These are phyloP conservation scores for Penicillium egyptiacum DNA, from an alignment of 495 filamentous ascomycete genomes.

Conservation along the genomic window DNA sequence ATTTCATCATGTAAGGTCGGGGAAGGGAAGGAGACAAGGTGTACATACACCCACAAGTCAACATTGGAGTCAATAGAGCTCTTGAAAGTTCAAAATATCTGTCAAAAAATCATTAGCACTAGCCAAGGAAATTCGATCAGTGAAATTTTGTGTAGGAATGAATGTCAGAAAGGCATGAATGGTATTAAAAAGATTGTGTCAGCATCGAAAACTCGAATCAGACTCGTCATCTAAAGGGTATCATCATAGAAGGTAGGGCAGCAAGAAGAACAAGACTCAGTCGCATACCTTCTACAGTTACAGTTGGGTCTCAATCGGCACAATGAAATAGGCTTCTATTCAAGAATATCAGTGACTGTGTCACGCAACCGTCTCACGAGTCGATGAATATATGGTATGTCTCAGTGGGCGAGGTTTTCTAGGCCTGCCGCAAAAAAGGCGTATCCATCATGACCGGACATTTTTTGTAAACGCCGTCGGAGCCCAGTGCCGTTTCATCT, in stretches of 20 bases:
- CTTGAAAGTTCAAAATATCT: constrained; percentile 7
- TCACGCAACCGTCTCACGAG: constrained; percentile 22
- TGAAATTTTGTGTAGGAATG: constrained; percentile 10
- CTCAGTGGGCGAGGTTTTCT: constrained; percentile 99
- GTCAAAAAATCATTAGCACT: constrained; percentile 28
- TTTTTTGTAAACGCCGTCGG: constrained; percentile 65
- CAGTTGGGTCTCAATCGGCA: constrained; percentile 7
- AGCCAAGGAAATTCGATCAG: constrained; percentile 18
- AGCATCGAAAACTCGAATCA: constrained; percentile 62
- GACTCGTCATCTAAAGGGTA: constrained; percentile 60
- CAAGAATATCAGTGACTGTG: constrained; percentile 35
- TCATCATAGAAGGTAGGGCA: constrained; percentile 47
- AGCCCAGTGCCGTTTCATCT: constrained; percentile 99
- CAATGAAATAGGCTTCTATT: constrained; percentile 16
- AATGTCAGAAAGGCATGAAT: constrained; percentile 59
- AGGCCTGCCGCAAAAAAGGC: constrained; percentile 97
- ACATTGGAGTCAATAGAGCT: constrained; percentile 1
- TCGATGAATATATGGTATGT: constrained; percentile 27
- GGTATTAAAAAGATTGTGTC: constrained; percentile 56
- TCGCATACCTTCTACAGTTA: constrained; percentile 28
- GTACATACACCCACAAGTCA: constrained; percentile 36
- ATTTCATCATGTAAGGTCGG: constrained; percentile 47
- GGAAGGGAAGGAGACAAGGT: constrained; percentile 14
- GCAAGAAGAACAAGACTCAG: constrained; percentile 9
- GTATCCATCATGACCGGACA: constrained; percentile 74